Percentiles rank a stretch among this genome's conserved stretches.
Evolutionary conservation across 1,139 yeast species (phyloP).

Genomic region (Yamadazyma spencermartinsiae): DNA sequence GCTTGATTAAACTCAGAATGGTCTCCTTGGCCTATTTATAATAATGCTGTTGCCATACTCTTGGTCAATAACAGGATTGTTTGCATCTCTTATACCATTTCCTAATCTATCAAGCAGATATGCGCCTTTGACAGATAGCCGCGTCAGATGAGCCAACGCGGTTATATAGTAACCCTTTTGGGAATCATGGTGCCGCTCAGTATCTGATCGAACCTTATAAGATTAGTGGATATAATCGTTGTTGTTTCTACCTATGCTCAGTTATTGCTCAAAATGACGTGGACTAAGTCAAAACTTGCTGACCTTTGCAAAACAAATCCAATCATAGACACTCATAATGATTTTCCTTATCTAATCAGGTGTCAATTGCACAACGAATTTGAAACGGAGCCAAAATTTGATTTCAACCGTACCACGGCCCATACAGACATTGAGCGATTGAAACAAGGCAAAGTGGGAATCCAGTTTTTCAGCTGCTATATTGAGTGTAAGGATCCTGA

Average conservation of each 20-base stretch:
- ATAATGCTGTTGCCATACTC: not conserved
- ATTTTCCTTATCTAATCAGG: constrained; percentile 45
- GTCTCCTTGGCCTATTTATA: not conserved
- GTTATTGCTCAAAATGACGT: not conserved
- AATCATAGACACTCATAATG: constrained; percentile 50
- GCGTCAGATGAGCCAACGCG: not conserved
- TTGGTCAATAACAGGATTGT: not conserved
- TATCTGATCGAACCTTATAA: not conserved
- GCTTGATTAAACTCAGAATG: no score
- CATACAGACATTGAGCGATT: constrained; percentile 44
- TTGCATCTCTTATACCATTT: not conserved
- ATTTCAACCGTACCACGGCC: constrained; percentile 33
- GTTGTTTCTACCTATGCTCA: not conserved
- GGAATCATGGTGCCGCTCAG: not conserved
- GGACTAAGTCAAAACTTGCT: not conserved
- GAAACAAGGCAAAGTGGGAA: constrained; percentile 40
- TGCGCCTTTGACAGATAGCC: constrained; percentile 1
- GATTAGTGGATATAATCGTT: not conserved
- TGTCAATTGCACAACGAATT: constrained; percentile 45
- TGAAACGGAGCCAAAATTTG: constrained; percentile 24
- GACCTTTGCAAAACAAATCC: constrained; percentile 21
- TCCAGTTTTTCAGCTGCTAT: constrained; percentile 49
- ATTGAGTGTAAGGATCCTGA: constrained; percentile 45
- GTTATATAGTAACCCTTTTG: not conserved
- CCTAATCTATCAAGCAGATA: not conserved